Evolutionary conservation across 371 early-diverging fungal species (phyloP), one percentile per base, ranked within the genome.

Genomic region (Mortierella sp.): DNA sequence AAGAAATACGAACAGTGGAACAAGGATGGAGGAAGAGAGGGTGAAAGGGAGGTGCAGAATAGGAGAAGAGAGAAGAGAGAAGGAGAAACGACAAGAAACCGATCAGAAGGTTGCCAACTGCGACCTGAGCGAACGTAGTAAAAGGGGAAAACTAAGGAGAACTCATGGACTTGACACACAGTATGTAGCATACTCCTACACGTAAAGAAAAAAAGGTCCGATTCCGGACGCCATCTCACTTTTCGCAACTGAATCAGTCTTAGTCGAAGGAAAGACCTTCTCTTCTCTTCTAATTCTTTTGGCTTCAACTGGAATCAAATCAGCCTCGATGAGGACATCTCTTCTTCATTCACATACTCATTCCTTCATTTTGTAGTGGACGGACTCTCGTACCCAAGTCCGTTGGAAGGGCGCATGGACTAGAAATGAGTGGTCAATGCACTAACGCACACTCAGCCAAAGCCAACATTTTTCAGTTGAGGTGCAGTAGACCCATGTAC

Each of bases 221-320:
- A 51, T 21, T 51, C 51, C 18, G 51, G 32, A 60, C 32, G 16
- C 60, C 29, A 29, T 16, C 16, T 29, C 32, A 16, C 27, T n/a
- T 4, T 35, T 35, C 5, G 18, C 21, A 38, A 65, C 35, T 29
- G 63, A 63, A 63, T 63, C 63, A 63, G 63, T 35, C 63, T 63
- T 21, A 65, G 38, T 38, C 8, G 65, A 21, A 65, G 38, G 38
- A 38, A 65, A 10, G 38, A 41, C 18, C 5, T 21, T 18, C 0
- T 41, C 41, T 41, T 41, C 6, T 41, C 41, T 41, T 41, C 41
- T 41, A 4, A 41, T 16, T 21, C 35, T 7, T 54, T 54, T 54
- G 38, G 65, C 65, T 35, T 38, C 65, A 38, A 65, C 38, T 65
- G 38, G 65, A 65, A 65, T 65, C 65, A 21, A 38, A 21, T 51